phyloP scores from a whole-genome alignment of 2,329 filamentous ascomycete species.

The Fusarium pseudonygamai region DNA sequence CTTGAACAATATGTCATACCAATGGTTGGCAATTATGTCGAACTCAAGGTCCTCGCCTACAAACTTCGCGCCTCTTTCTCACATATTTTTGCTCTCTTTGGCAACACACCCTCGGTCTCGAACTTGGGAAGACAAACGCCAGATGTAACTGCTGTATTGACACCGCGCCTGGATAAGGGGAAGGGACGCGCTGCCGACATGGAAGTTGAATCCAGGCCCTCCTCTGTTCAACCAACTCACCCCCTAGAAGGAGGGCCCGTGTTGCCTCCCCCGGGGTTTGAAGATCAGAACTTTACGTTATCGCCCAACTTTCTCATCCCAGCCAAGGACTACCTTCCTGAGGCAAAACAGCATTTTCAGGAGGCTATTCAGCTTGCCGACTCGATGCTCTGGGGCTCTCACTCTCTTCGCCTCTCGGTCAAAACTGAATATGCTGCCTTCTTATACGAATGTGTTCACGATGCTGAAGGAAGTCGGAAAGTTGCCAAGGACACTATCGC shows the following conservation, averaged over 20 bases:
- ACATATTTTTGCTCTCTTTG: constrained; percentile 95
- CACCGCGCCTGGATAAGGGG: constrained; percentile 55
- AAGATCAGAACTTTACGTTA: constrained; percentile 49
- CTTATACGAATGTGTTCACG: constrained; percentile 90
- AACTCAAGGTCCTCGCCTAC: constrained; percentile 88
- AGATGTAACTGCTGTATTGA: constrained; percentile 52
- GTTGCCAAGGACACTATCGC: constrained; percentile 85
- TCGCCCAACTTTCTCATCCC: constrained; percentile 82
- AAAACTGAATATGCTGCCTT: constrained; percentile 95
- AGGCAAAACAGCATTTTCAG: constrained; percentile 82
- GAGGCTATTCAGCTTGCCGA: constrained; percentile 81
- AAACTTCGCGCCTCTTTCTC: constrained; percentile 95
- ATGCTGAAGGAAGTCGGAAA: constrained; percentile 77
- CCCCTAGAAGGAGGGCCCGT: constrained; percentile 68
- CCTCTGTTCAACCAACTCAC: constrained; percentile 60
- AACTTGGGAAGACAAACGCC: constrained; percentile 64
- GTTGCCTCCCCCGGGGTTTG: constrained; percentile 65
- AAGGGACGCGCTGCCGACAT: constrained; percentile 59
- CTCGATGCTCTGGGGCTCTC: constrained; percentile 81
- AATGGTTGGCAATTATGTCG: constrained; percentile 79
- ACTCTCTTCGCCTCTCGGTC: constrained; percentile 87
- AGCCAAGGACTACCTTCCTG: constrained; percentile 80
- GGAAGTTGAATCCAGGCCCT: constrained; percentile 52
- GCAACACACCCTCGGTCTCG: constrained; percentile 85
- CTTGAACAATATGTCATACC: constrained; percentile 89